Evolutionary conservation across 2,329 filamentous ascomycete species (phyloP), one percentile per base, ranked within the genome.

Genomic region (Colletotrichum falcatum): DNA sequence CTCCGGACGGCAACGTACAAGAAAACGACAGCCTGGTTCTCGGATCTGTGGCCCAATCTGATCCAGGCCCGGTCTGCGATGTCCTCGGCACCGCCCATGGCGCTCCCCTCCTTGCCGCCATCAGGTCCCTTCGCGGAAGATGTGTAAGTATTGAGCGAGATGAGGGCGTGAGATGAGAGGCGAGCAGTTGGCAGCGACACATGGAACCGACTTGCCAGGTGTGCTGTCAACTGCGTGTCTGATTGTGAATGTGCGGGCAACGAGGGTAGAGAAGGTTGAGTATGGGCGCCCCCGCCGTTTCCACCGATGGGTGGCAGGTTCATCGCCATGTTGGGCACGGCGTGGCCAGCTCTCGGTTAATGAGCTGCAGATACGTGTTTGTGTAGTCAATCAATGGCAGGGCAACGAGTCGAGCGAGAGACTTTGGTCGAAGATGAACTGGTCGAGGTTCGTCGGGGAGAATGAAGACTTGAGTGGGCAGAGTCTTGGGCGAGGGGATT

Each of bases 91-190:
- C 94, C 95, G 67, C 92, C 94, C 88, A 95, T 94, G 73, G 94
- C 94, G 83, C 94, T 97, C 44, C 95, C 95, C 76, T 97, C 94
- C 78, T 94, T 96, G 70, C 90, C 91, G 74, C 95, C 95, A 92
- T 98, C 94, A 5, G 92, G 90, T 28, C 95, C 95, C 78, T 94
- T 95, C 65, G 92, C 88, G 0, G 95, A 95, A 14, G 94, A 93
- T 14, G 94, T 95, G 80, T 97, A 98, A 26, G 95, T 99, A 84
- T 99, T 99, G 74, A 99, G 86, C 62, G 93, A 92, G 78, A 99
- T 92, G 75, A 98, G 87, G 59, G 92, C 96, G 79, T 98, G 95
- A 0, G 94, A 97, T 0, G 95, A 98, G 23, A 99, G 89, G 59
- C 90, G 90, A 63, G 96, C 94, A 0, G 95, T 97, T 12, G 96